Base-by-base conservation (phyloP, 2,329 filamentous ascomycete genomes). In the Graphilbum ipis-grandicollis region DNA sequence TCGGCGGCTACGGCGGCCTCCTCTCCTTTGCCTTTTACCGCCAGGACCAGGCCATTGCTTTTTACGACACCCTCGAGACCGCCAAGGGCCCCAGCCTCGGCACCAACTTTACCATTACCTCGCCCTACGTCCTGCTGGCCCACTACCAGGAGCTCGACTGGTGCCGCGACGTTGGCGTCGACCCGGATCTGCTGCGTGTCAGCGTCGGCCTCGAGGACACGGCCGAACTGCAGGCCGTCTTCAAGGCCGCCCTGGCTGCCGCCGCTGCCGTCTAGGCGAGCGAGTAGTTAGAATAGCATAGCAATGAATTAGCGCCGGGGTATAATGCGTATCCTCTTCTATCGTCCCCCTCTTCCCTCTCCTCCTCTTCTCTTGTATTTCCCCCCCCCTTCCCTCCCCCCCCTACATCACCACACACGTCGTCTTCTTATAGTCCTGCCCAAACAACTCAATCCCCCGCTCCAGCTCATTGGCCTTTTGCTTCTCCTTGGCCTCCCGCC, bases 81-180 rank as follows among this genome's bases (percentile, higher is more conserved):
- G 76, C 84, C 29, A 98, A 98, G 56, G 90, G 90, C 0, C 90
- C 90, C 0, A 94, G 85, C 56, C 62, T 98, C 35, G 90, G 90
- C 2, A 96, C 90, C 1, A 98, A 98, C 56, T 98, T 98, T 53
- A 96, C 90, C 0, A 63, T 98, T 28, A 79, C 79, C 39, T 93
- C 79, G 34, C 90, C 90, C 0, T 98, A 93, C 54, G 84, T 90
- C 18, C 62, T 98, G 25, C 58, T 98, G 23, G 90, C 90, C 5
- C 90, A 98, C 56, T 98, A 90, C 50, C 65, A 70, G 33, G 90
- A 98, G 61, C 56, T 96, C 31, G 77, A 86, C n/a, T 98, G 90
- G 90, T 83, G 81, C 31, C 73, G 69, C 19, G 64, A 75, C 41
- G 88, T 79, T 53, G 84, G 86, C 0, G 82, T 94, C 3, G 79